Percentiles rank a stretch among this genome's conserved stretches.
phyloP scores from a whole-genome alignment of 495 filamentous ascomycete genomes.

The Penicillium silybi region DNA sequence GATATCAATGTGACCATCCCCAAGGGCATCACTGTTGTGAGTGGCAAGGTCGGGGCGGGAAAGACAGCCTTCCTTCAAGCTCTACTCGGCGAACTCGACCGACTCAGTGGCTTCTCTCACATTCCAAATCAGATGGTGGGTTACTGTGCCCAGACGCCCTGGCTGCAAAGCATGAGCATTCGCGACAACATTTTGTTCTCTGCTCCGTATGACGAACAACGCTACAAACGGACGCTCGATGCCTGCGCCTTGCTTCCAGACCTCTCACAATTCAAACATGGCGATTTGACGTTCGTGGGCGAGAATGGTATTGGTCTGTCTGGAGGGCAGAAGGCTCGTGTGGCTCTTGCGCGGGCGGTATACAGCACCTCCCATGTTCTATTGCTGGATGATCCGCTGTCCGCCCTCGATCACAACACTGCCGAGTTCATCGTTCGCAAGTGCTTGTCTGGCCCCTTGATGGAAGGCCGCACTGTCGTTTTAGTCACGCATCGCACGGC shows the following conservation, averaged over 20 bases:
- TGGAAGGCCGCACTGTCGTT: constrained; percentile 58
- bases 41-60: constrained; percentile 72
- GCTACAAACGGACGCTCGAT: constrained; percentile 56
- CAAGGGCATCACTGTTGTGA: constrained; percentile 61
- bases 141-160: constrained; percentile 82
- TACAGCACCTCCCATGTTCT: constrained; percentile 64
- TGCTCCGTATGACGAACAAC: constrained; percentile 59
- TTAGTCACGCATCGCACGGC: constrained; percentile 78
- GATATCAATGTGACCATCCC: constrained; percentile 59
- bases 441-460: constrained; percentile 60
- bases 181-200: constrained; percentile 81
- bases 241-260: constrained; percentile 64
- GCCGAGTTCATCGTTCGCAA: constrained; percentile 67
- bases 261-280: constrained; percentile 58
- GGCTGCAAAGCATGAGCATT: constrained; percentile 89
- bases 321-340: constrained; percentile 67
- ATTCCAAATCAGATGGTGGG: constrained; percentile 67
- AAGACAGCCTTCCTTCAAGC: constrained; percentile 79
- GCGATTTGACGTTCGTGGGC: constrained; percentile 67
- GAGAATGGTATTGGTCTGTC: constrained; percentile 67
- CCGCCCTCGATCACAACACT: constrained; percentile 69
- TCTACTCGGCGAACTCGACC: constrained; percentile 74
- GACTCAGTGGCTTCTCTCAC: constrained; percentile 51
- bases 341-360: constrained; percentile 65
- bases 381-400: constrained; percentile 67